Evolutionary conservation across 163 green algal genomes (phyloP).

Genomic region (Coccomyxa subellipsoidea): DNA sequence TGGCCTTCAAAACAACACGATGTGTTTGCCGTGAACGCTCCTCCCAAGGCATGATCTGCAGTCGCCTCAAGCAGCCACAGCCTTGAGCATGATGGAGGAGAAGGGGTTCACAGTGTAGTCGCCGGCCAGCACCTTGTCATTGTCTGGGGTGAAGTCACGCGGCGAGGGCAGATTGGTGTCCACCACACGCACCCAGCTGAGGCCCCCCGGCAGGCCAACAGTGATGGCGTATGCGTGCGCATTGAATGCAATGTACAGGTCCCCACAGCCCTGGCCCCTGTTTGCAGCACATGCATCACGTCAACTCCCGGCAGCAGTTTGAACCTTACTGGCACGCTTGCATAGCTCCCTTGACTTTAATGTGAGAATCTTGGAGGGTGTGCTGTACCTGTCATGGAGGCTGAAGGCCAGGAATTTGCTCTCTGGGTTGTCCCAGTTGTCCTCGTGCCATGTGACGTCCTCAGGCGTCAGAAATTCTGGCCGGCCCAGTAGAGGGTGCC

Average conservation of each 20-base stretch:
- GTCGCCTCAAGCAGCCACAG: conserved; percentile 30
- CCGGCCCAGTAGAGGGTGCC: conserved; percentile 73
- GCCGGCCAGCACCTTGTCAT: conserved; percentile 43
- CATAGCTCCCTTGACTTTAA: no score
- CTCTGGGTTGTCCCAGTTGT: conserved; percentile 91
- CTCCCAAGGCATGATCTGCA: no score
- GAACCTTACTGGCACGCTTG: neutral
- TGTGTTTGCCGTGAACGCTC: no score
- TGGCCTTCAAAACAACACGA: no score
- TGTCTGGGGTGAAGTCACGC: conserved; percentile 75
- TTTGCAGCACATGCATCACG: neutral
- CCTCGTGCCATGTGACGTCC: conserved; percentile 98
- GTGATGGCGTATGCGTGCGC: conserved; percentile 81
- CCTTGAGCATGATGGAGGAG: conserved; percentile 70
- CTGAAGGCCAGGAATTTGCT: conserved; percentile 94
- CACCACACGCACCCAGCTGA: conserved; percentile 83
- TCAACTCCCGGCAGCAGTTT: neutral
- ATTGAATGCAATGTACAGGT: conserved; percentile 96
- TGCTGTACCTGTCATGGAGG: conserved; percentile 69
- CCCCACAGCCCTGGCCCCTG: conserved; percentile 50
- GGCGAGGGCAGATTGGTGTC: conserved; percentile 93
- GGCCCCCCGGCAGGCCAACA: conserved; percentile 63
- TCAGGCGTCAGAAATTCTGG: conserved; percentile 65
- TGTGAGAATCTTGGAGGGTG: neutral
- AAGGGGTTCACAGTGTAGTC: conserved; percentile 58